Conservation (phyloP, 2,329 filamentous ascomycete species). For the Chaetomium globosum region DNA sequence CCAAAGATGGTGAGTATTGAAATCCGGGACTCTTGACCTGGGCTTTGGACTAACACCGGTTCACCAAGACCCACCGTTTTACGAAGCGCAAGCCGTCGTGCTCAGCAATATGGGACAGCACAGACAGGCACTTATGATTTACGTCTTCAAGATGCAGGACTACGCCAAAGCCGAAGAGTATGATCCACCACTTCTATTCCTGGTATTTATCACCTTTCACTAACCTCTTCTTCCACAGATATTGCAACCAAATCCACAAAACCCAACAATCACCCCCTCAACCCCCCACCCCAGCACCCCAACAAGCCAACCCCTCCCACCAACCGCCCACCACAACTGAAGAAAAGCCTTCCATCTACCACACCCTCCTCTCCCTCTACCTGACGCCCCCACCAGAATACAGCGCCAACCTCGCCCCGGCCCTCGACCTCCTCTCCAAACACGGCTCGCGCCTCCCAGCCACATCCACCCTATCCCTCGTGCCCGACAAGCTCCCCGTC, state of each 20-base stretch:
- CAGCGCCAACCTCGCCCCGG: constrained; percentile 69
- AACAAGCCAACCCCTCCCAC: constrained; percentile 1
- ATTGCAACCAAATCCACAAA: constrained; percentile 86
- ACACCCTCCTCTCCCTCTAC: constrained; percentile 86
- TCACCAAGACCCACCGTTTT: constrained; percentile 73
- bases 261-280: constrained; percentile 47
- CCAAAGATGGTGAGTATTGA: constrained; percentile 69
- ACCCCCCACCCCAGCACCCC: constrained; percentile 34
- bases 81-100: constrained; percentile 85
- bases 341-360: constrained; percentile 78
- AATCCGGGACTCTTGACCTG: neutral
- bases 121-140: constrained; percentile 94
- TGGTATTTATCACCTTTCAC: neutral
- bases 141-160: constrained; percentile 90
- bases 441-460: constrained; percentile 92
- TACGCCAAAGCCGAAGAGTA: constrained; percentile 91
- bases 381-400: constrained; percentile 77
- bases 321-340: constrained; percentile 41
- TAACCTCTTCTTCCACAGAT: constrained; percentile 51
- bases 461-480: constrained; percentile 79
- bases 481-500: constrained; percentile 79
- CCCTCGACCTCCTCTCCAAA: constrained; percentile 82
- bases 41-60: constrained; percentile 5
- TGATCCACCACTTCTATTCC: constrained; percentile 40
- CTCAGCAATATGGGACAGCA: constrained; percentile 94